Base-by-base conservation (phyloP, 192 early-diverging fungal species). In the Oehlia diaphana region DNA sequence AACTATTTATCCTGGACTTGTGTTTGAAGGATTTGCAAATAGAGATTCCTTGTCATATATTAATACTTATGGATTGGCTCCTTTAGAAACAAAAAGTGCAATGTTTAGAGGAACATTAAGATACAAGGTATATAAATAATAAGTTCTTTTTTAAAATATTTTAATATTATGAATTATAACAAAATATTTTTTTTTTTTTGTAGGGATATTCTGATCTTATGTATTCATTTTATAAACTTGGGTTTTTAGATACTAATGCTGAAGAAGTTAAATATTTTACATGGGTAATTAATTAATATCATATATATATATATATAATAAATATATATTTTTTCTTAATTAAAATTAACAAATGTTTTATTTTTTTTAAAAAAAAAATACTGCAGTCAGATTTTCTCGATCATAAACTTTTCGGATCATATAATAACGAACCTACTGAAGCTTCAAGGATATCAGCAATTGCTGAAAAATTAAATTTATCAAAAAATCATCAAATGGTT, bases 81-180 rank as follows among this genome's bases (percentile, higher is more conserved):
- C 92, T 12, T 77, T 90, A 16, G 85, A 90, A 14, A 82, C 90
- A 12, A 85, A 97, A 83, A 89, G 94, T 61, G 95, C 94, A 62
- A 97, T 99, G 93, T 95, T 99, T 85, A 88, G 98, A 72, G 98
- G 98, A 42, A 98, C 98, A 0, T 85, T 99, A 44, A 85, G 98
- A 76, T 99, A 94, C 84, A 88, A 92, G 81, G 89, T 90, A 73
- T 42, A 8, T 8, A 42, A 42, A 42, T 37, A 65, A 50, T 19
- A 26, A 49, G 16, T 72, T 23, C 2, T 2, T 73, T 16, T 44
- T 42, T 26, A 75, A 80, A 23, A 69, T 44, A 63, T 21, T 9
- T 26, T 26, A 19, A 37, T 69, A 7, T 35, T 3, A 53, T 0
- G n/a, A 12, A 64, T 53, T 61, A 4, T 53, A 61, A 23, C 6